Conservation (phyloP, 2,329 filamentous ascomycete species). For the Leptographium galeiforme region DNA sequence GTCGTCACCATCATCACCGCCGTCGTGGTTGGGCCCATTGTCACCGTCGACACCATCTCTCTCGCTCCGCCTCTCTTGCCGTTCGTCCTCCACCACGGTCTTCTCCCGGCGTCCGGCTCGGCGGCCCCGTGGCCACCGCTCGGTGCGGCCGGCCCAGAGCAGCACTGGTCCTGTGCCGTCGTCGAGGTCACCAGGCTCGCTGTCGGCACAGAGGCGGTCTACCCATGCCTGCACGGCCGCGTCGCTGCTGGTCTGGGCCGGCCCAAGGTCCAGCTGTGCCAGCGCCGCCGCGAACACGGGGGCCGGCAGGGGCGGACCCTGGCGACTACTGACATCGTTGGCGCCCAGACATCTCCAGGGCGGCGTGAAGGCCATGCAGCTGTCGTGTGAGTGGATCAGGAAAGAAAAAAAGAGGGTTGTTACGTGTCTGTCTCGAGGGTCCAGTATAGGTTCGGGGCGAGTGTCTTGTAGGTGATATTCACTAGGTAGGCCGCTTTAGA, state of each 20-base stretch:
- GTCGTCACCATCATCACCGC: not conserved
- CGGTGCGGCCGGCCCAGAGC: too few species aligned
- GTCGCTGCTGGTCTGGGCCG: not conserved
- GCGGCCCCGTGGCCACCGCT: too few species aligned
- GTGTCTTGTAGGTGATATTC: too few species aligned
- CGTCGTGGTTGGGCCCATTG: too few species aligned
- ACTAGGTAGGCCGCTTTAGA: too few species aligned
- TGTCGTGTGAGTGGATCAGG: too few species aligned
- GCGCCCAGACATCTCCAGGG: conserved; percentile 1
- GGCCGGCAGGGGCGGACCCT: not conserved
- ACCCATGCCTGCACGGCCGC: not conserved
- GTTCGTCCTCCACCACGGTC: not conserved
- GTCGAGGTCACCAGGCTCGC: not conserved
- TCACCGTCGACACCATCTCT: not conserved
- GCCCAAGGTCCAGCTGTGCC: not conserved
- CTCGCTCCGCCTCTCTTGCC: not conserved
- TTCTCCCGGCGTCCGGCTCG: too few species aligned
- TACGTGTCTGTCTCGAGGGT: not conserved
- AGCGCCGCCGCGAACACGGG: conserved; percentile 1
- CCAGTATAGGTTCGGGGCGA: too few species aligned
- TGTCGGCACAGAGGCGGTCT: not conserved
- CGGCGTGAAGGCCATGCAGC: conserved; percentile 1
- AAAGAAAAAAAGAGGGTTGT: not conserved
- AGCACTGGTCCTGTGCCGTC: not conserved
- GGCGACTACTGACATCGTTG: not conserved